Base-by-base conservation (phyloP, 768 basidiomycete genomes). In the Auriscalpium orientale region DNA sequence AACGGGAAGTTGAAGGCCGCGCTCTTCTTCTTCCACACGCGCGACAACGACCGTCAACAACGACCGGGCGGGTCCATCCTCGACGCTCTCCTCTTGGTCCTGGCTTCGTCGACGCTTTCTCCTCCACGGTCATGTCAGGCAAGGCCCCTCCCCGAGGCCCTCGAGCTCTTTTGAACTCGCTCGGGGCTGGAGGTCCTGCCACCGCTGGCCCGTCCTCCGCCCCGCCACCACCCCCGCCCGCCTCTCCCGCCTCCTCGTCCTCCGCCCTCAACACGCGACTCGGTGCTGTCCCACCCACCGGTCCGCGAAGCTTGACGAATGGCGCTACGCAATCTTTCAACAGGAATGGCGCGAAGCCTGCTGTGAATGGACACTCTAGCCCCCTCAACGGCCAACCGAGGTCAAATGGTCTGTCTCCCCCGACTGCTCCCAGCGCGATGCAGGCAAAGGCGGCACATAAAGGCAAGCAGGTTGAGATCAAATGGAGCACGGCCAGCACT, bases 71-170 rank as follows among this genome's bases (percentile, higher is more conserved):
- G 40, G 51, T 53, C 51, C 21, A 22, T 35, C 28, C 28, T 28
- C 28, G 28, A 28, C 45, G 46, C 8, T 49, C 22, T 36, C 44
- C 20, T 28, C 16, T 34, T 46, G 40, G 33, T 16, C 47, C 21
- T 44, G 28, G 48, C 48, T n/a, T 15, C 47, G 35, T 53, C 55
- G 57, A 51, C 64, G 43, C 28, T 44, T 44, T 55, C 48, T 59
- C 49, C 21, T 2, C 46, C 60, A 59, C 28, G 28, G 50, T 59
- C 57, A 87, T 89, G 87, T 87, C 87, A 70, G 85, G 87, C 66
- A 88, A 85, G 74, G 83, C 80, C 51, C 87, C 87, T 63, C 87
- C 87, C 61, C 79, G 76, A 62, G 87, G 87, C 55, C 87, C 87
- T 47, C 74, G 87, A 58, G 87, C 87, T 46, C 74, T 90, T 57